Base-by-base conservation (phyloP, 2,329 filamentous ascomycete genomes). In the Cryphonectria carpinicola region DNA sequence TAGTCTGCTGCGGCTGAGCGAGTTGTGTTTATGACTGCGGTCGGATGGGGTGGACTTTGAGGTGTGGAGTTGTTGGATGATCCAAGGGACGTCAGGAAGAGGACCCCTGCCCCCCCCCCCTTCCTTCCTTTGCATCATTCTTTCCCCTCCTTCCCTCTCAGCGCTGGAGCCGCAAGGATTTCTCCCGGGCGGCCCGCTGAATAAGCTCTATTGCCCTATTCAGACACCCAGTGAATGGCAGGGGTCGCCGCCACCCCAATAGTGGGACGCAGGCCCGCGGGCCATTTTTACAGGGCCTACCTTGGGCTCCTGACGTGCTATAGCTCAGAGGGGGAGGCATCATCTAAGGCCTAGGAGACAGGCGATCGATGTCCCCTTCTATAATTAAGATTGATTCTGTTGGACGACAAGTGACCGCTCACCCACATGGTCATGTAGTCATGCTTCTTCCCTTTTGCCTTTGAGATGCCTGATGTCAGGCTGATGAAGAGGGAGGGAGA, bases 111-210 rank as follows among this genome's bases (percentile, higher is more conserved):
- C 43, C 43, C 43, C 43, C 43, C 43, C 7, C 5, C 14, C 41
- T 19, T 46, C 43, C 43, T 46, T 19, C 43, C 17, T 19, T 5
- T 19, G 14, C 17, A 11, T 13, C 41, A 19, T 19, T 49, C 43
- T 19, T 19, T 49, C 19, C 17, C 46, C 17, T 49, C 46, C 46
- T 49, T 22, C 19, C 19, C 19, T 49, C 46, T 49, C 46, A 49
- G 52, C n/a, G n/a, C 52, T 28, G 52, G n/a, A 56, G 52, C 52
- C 52, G 52, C 52, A 56, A 56, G 52, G 52, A 56, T 56, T 56
- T n/a, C 35, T 58, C 25, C 54, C 54, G 13, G 7, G 54, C 54
- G 54, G 54, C 54, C 54, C 54, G 54, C 54, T 58, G 54, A 58
- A 58, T 58, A 58, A 58, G 54, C 54, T 58, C 54, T 58, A 32